Conservation (phyloP, 345 rosid species). For the Lenwebbia sp. region DNA sequence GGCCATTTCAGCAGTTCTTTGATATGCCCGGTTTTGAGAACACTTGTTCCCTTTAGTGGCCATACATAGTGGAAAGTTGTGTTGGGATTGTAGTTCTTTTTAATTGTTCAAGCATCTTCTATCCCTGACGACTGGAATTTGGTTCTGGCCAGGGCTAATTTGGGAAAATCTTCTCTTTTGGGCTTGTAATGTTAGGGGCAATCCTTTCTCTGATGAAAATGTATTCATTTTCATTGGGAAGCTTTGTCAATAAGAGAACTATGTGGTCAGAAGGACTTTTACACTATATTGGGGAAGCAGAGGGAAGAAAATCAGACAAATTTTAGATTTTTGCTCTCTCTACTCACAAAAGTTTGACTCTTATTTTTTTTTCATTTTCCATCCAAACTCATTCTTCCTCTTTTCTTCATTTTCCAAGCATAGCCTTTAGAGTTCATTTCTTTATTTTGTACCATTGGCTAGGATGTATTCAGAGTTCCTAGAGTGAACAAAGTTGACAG, state of each 20-base stretch:
- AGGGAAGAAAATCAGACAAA: not conserved
- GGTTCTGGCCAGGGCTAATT: not conserved
- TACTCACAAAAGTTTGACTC: not conserved
- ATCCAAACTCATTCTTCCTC: not conserved
- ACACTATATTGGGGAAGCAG: not conserved
- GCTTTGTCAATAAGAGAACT: not conserved
- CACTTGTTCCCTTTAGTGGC: not conserved
- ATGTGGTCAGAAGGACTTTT: not conserved
- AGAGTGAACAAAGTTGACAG: not conserved
- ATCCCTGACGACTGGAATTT: not conserved
- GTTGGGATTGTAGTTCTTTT: not conserved
- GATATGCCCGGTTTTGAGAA: not conserved
- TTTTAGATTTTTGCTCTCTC: not conserved
- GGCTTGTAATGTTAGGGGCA: not conserved
- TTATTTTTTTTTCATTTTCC: not conserved
- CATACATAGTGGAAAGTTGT: not conserved
- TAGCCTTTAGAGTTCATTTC: not conserved
- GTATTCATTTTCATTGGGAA: not conserved
- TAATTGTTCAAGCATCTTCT: not conserved
- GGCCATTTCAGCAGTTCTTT: not conserved
- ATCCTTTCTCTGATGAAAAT: not conserved
- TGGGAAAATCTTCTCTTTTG: not conserved
- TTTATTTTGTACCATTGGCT: not conserved
- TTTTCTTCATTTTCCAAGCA: not conserved
- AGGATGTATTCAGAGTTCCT: not conserved